phyloP scores from a whole-genome alignment of 306 rosid species.

The Quercus dentata region DNA sequence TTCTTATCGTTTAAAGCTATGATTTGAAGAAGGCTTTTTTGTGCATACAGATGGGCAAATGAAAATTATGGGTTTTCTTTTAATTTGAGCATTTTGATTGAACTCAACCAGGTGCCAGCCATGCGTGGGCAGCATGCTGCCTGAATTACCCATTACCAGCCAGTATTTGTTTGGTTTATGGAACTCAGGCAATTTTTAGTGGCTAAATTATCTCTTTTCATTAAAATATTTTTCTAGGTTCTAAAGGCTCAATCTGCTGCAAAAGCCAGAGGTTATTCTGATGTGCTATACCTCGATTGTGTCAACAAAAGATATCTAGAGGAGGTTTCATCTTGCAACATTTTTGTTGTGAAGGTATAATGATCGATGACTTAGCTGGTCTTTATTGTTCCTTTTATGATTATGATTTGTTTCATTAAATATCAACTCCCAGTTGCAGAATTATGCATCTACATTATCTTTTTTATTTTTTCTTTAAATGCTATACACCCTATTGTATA shows the following conservation, averaged over 20 bases:
- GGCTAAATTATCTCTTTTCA: not conserved
- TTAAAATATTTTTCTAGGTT: constrained; percentile 48
- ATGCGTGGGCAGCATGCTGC: too few relatives aligned
- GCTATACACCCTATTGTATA: not conserved
- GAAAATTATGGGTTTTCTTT: not conserved
- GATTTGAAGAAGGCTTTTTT: not conserved
- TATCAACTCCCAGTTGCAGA: not conserved
- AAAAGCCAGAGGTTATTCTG: constrained; percentile 88
- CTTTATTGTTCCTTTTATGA: not conserved
- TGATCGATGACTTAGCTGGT: constrained; percentile 4
- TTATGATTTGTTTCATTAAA: not conserved
- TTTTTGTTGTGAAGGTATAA: constrained; percentile 93
- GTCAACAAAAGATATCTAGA: constrained; percentile 86
- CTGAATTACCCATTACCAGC: not conserved
- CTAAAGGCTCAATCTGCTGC: constrained; percentile 93
- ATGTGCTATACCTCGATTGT: constrained; percentile 91
- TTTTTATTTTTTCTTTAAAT: not conserved
- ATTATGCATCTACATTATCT: not conserved
- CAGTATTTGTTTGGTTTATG: not conserved
- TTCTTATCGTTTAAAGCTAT: not conserved
- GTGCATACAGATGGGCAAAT: not conserved
- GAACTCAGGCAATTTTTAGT: not conserved
- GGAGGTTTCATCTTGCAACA: constrained; percentile 97
- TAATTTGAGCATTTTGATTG: not conserved
- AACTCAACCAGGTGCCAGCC: not conserved